Conservation (phyloP, 2,329 filamentous ascomycete genomes). For the Metarhizium humberi region DNA sequence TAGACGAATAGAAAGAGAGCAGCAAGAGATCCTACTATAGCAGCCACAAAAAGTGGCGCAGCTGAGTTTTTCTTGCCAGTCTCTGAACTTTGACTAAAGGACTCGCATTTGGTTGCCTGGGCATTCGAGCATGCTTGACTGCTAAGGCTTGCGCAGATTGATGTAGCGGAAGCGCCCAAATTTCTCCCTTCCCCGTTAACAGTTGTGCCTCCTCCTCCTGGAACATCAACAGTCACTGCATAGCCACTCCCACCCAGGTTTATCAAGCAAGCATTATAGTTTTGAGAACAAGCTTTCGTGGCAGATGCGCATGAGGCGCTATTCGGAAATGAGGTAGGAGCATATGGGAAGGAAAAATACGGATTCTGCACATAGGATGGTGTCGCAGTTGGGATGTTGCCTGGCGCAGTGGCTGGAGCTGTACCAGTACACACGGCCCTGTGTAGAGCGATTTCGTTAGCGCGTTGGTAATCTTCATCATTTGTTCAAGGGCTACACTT, state of each 20-base stretch:
- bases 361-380: conserved; percentile 46
- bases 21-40: not conserved
- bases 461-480: not conserved
- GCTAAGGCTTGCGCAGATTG: conserved; percentile 47
- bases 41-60: not conserved
- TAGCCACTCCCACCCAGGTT: conserved; percentile 35
- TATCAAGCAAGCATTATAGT: conserved; percentile 44
- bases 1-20: not conserved
- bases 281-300: conserved; percentile 39
- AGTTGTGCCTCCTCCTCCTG: conserved; percentile 43
- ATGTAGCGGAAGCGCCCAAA: conserved; percentile 36
- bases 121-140: conserved; percentile 40
- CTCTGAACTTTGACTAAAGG: conserved; percentile 11
- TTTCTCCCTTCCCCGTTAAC: conserved; percentile 31
- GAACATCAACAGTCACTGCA: conserved; percentile 47
- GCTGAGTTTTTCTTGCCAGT: not conserved
- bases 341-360: conserved; percentile 52
- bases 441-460: not conserved
- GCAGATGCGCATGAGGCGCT: conserved; percentile 42
- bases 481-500: conserved; percentile 15
- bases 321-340: conserved; percentile 42
- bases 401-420: conserved; percentile 32
- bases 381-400: conserved; percentile 24
- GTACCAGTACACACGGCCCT: conserved; percentile 49
- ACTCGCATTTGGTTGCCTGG: conserved; percentile 29